Conservation (phyloP, 1,284 basidiomycete genomes). For the Phenoliferia sp. region DNA sequence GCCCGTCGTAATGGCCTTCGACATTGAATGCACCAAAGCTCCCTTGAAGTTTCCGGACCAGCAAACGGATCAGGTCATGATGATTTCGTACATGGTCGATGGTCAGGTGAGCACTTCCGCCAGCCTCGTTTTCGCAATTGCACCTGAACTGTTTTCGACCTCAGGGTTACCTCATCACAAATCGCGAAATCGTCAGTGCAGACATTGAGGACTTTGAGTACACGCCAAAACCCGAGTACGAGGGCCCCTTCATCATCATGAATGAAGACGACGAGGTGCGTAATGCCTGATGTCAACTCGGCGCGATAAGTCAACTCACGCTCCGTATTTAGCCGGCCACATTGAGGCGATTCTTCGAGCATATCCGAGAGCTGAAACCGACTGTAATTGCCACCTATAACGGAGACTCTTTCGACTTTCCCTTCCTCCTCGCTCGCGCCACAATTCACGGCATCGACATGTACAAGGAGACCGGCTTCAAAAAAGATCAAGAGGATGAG, state of each 20-base stretch:
- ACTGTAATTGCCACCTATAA: constrained; percentile 99
- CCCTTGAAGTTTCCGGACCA: constrained; percentile 98
- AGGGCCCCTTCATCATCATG: constrained; percentile 93
- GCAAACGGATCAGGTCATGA: constrained; percentile 96
- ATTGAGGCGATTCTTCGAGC: constrained; percentile 84
- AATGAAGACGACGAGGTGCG: constrained; percentile 87
- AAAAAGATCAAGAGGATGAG: constrained; percentile 86
- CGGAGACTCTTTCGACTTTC: constrained; percentile 99
- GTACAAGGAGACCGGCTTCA: constrained; percentile 91
- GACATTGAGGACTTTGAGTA: constrained; percentile 99
- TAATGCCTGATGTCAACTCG: too few species aligned
- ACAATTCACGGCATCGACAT: constrained; percentile 90
- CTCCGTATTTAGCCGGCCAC: constrained; percentile 11
- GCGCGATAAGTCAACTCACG: not conserved
- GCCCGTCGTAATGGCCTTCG: constrained; percentile 97
- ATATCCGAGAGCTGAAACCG: constrained; percentile 86
- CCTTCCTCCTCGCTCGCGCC: constrained; percentile 86
- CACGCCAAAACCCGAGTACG: constrained; percentile 95
- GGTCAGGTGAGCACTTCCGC: constrained; percentile 47
- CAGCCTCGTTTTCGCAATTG: not conserved
- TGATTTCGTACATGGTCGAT: constrained; percentile 99
- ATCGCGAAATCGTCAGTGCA: constrained; percentile 93
- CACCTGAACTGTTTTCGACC: constrained; percentile 41
- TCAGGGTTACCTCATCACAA: constrained; percentile 95
- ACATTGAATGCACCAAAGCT: constrained; percentile 98